phyloP scores from a whole-genome alignment of 73 alveolate species.

The Paramecium biaurelia region DNA sequence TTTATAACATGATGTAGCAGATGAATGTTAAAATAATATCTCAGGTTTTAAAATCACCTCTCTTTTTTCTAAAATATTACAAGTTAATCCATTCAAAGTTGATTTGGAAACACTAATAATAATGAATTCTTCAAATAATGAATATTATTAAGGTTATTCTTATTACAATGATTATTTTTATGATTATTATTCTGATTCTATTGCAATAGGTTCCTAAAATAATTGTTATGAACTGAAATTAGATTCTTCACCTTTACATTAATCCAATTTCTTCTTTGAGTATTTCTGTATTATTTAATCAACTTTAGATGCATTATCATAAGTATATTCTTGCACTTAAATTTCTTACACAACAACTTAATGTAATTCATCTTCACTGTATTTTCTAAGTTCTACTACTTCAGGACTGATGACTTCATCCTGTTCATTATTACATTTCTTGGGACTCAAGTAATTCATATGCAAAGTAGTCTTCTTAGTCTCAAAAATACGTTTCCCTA shows the following conservation, averaged over 20 bases:
- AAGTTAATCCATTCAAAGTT: neutral
- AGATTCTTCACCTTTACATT: neutral
- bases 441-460: constrained; percentile 19
- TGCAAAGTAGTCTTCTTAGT: neutral
- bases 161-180: neutral
- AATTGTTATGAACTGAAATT: neutral
- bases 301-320: neutral
- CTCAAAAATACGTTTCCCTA: neutral
- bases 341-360: neutral
- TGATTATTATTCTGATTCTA: neutral
- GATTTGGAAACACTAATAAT: constrained; percentile 28
- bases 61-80: neutral
- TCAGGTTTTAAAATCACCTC: neutral
- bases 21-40: constrained; percentile 17
- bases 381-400: neutral
- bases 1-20: neutral
- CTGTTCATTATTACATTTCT: neutral
- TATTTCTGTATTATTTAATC: neutral
- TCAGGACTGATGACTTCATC: neutral
- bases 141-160: neutral
- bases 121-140: constrained; percentile 11
- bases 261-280: neutral
- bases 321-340: neutral
- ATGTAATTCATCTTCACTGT: neutral
- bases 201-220: neutral